Percentiles rank a stretch among this genome's conserved stretches.
Conservation (phyloP, 306 rosid genomes). For the Betula pendula region DNA sequence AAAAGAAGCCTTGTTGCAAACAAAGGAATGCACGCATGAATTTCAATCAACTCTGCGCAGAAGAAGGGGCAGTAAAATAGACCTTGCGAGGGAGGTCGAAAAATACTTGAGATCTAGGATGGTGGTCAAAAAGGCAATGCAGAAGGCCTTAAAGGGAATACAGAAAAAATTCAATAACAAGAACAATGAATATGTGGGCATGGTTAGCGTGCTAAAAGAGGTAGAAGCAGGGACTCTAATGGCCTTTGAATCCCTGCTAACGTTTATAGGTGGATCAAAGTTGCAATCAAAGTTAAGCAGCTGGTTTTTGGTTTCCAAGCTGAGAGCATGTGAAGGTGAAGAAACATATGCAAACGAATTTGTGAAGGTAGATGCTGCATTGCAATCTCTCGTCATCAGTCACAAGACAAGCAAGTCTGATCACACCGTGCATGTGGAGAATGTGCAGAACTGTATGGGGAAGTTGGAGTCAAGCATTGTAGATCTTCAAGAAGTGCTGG, state of each 20-base stretch:
- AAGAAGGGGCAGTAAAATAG: constrained; percentile 19
- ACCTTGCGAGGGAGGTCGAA: background rate
- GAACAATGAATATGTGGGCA: constrained; percentile 20
- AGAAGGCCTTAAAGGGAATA: constrained; percentile 22
- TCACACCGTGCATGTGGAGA: background rate
- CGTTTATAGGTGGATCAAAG: constrained; percentile 29
- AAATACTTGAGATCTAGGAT: constrained; percentile 25
- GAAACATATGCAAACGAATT: constrained; percentile 42
- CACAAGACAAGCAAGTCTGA: constrained; percentile 35
- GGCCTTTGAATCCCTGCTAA: constrained; percentile 32
- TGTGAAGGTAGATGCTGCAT: constrained; percentile 46
- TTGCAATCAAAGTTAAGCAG: constrained; percentile 30
- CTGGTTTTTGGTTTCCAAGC: constrained; percentile 49
- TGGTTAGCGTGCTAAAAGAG: constrained; percentile 36
- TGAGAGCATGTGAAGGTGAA: constrained; percentile 21
- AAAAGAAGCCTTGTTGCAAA: constrained; percentile 32
- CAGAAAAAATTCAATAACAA: constrained; percentile 15
- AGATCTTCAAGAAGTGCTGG: constrained; percentile 44
- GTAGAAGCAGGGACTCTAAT: constrained; percentile 33
- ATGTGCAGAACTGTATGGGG: constrained; percentile 39
- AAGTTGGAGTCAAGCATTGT: constrained; percentile 42
- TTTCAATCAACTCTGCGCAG: constrained; percentile 35
- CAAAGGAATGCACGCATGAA: constrained; percentile 32
- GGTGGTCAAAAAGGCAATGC: constrained; percentile 29
- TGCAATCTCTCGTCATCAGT: constrained; percentile 39